Base-by-base conservation (phyloP, 2,329 filamentous ascomycete genomes). In the Pyricularia sp. region DNA sequence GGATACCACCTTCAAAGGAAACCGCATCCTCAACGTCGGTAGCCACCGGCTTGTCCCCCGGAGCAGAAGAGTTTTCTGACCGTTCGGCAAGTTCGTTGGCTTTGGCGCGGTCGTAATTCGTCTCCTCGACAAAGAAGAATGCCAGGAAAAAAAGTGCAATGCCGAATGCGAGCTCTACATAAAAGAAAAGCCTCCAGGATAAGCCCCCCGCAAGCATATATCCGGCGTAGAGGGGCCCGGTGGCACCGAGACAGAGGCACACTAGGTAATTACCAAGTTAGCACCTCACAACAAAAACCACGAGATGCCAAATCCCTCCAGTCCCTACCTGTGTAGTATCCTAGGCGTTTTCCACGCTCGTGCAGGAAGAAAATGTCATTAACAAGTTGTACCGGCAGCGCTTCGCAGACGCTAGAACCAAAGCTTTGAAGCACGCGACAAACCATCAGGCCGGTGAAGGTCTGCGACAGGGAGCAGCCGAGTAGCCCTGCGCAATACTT, bases 181-280 rank as follows among this genome's bases (percentile, higher is more conserved):
- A 88, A 78, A 88, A 88, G 78, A 85, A 88, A 0, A 88, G 81
- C 20, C 83, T 79, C 85, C 86, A 88, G 7, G 85, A 86, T 72
- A 85, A 83, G 11, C 84, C 83, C 0, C 81, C 85, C 0, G 82
- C 81, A 7, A 88, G 81, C 85, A 88, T 88, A 74, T 88, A 88
- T 14, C 86, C 85, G 1, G 86, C 85, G 66, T 85, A 87, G 0
- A 88, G 77, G 0, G 86, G 85, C 0, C 85, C 85, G 0, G 84
- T 84, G 0, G 84, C 78, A 4, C 85, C 85, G 12, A 86, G 79
- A 72, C 85, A 87, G 61, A 88, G 81, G 66, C 81, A 83, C 28
- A 87, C 82, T 81, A 71, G 25, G 9, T 36, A 58, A 7, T 63
- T n/a, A n/a, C 20, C 25, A 5, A 28, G 25, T 50, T 7, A 50